A percentile compares a stretch with the other conserved stretches of the same genome.
phyloP scores from a whole-genome alignment of 1,284 basidiomycete genomes.

The Tilletia setariae region DNA sequence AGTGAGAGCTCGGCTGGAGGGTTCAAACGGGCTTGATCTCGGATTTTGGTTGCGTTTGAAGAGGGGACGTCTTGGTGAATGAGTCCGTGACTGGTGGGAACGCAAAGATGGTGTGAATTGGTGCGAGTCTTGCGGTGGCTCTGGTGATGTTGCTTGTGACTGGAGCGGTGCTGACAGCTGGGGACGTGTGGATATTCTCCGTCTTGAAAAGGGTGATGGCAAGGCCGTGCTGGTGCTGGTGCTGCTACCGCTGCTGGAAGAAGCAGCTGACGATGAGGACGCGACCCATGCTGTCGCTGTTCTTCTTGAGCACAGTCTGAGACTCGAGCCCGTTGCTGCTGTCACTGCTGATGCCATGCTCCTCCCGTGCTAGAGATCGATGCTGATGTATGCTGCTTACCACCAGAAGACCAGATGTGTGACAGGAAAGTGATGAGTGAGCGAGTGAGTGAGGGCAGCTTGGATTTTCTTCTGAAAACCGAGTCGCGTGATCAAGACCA shows the following conservation, averaged over 20 bases:
- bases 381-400: not conserved
- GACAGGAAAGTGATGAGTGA: too few species aligned
- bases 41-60: not conserved
- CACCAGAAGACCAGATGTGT: not conserved
- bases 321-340: not conserved
- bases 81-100: not conserved
- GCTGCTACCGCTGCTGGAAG: slow-evolving; percentile 7
- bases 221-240: not conserved
- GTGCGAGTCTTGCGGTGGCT: not conserved
- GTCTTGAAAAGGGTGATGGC: not conserved
- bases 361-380: not conserved
- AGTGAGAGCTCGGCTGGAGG: not conserved
- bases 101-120: not conserved
- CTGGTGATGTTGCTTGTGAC: not conserved
- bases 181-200: not conserved
- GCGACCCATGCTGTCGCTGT: not conserved
- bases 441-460: not conserved
- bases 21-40: not conserved
- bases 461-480: not conserved
- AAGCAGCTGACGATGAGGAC: not conserved
- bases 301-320: not conserved
- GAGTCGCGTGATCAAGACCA: too few species aligned
- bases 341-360: slow-evolving; percentile 3
- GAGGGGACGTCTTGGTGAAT: not conserved
- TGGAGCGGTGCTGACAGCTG: not conserved